phyloP scores from a whole-genome alignment of 2,329 filamentous ascomycete species.

The Cercospora nicotianae region DNA sequence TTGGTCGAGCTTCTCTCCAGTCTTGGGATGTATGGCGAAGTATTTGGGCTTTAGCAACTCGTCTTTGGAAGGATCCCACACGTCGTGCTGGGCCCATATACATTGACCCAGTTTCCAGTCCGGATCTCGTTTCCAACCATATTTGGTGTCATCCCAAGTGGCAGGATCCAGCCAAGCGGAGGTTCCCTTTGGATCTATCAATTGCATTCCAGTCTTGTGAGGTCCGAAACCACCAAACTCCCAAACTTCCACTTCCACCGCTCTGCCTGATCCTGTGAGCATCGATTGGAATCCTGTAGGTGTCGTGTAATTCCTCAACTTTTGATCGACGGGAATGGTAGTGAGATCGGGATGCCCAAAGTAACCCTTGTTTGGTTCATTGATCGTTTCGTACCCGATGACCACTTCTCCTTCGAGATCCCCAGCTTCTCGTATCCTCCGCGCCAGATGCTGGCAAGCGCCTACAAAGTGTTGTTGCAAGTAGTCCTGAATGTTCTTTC shows the following conservation, averaged over 20 bases:
- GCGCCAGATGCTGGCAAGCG: conserved; percentile 78
- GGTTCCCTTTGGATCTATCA: conserved; percentile 86
- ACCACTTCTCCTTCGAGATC: conserved; percentile 84
- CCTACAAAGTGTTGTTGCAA: conserved; percentile 81
- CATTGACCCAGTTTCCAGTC: conserved; percentile 93
- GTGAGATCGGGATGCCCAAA: conserved; percentile 81
- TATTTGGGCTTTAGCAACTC: conserved; percentile 80
- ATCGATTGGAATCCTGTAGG: conserved; percentile 95
- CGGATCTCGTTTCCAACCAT: conserved; percentile 85
- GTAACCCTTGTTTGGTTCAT: conserved; percentile 89
- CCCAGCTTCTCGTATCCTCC: conserved; percentile 83
- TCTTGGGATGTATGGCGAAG: conserved; percentile 75
- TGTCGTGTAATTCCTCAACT: conserved; percentile 86
- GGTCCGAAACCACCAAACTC: conserved; percentile 92
- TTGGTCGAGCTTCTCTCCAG: conserved; percentile 73
- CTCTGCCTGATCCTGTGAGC: conserved; percentile 83
- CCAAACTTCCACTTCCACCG: conserved; percentile 88
- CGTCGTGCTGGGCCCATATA: conserved; percentile 92
- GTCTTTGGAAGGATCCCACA: conserved; percentile 84
- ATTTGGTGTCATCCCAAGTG: conserved; percentile 81
- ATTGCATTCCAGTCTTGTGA: conserved; percentile 77
- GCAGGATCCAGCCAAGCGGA: conserved; percentile 73
- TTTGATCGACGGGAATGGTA: conserved; percentile 79
- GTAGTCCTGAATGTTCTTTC: conserved; percentile 94
- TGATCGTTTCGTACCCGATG: conserved; percentile 94